Evolutionary conservation across 1,284 basidiomycete species (phyloP), one percentile per base, ranked within the genome.

Genomic region (Vanrija pseudolonga): DNA sequence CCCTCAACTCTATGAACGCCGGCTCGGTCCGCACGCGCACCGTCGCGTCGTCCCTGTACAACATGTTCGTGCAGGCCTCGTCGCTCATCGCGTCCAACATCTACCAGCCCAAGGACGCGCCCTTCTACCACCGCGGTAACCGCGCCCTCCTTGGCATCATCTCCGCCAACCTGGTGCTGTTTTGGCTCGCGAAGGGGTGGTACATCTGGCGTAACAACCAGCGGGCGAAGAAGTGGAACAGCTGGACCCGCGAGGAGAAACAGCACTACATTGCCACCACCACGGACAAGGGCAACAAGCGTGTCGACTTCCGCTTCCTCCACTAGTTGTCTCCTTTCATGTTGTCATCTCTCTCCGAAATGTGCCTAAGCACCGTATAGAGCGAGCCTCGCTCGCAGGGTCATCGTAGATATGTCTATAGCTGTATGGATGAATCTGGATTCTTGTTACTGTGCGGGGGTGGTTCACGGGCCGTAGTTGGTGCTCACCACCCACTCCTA

Each of bases 1-100:
- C 64, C 3, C 55, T 65, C 53, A 63, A 57, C 45, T 57, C 54
- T 36, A 62, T 61, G 58, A 72, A 72, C 48, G 56, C 68, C 0
- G 69, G 69, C 14, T 67, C 65, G 8, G 71, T 73, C 2, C 62
- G 71, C 14, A 73, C 69, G 0, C 57, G 71, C 36, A 71, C 71
- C 3, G 68, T 73, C 28, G 65, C 69, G 0, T 61, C 60, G 39
- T 64, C 64, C 1, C 45, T 71, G 4, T 71, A 73, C 61, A 73
- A 73, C 63, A 71, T 71, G 66, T 54, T 60, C 18, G 71, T 71
- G 5, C 71, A 73, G 51, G 60, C 63, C 11, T 56, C 59, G 1
- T 59, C 61, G 4, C 55, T 73, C 18, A 55, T 69, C 20, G 63
- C 64, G 3, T 56, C 59, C 28, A 71, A 73, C 51, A 49, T 73